Conservation (phyloP, 2,329 filamentous ascomycete genomes). For the Monosporascus sp. region DNA sequence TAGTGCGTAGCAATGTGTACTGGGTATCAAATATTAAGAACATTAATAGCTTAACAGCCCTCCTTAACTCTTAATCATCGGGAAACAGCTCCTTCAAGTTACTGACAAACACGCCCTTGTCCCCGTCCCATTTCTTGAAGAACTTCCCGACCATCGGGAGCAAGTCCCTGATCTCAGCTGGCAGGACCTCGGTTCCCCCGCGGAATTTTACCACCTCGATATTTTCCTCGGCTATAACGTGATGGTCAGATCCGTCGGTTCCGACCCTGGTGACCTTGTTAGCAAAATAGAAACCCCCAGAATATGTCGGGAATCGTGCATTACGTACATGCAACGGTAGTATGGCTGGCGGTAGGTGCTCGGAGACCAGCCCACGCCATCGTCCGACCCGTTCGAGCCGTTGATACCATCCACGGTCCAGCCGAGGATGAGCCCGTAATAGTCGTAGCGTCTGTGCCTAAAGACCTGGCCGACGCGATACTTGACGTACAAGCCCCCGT, state of each 20-base stretch:
- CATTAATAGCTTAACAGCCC: no score
- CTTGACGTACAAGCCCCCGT: slow-evolving; percentile 35
- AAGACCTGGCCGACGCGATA: slow-evolving; percentile 81
- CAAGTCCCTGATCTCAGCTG: slow-evolving; percentile 39
- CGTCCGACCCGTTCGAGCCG: slow-evolving; percentile 54
- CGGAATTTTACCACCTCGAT: slow-evolving; percentile 52
- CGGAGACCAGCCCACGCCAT: slow-evolving; percentile 25
- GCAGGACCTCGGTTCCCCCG: slow-evolving; percentile 18
- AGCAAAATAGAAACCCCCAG: background rate
- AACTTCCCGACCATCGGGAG: slow-evolving; percentile 71
- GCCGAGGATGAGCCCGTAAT: slow-evolving; percentile 78
- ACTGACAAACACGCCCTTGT: slow-evolving; percentile 67
- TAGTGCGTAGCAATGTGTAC: background rate
- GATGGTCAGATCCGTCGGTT: slow-evolving; percentile 60
- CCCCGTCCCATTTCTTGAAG: slow-evolving; percentile 78
- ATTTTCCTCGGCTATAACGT: slow-evolving; percentile 73
- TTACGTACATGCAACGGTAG: slow-evolving; percentile 79
- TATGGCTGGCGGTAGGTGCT: slow-evolving; percentile 60
- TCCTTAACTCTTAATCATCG: slow-evolving; percentile 55
- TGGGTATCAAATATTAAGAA: background rate
- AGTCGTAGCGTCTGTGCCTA: slow-evolving; percentile 72
- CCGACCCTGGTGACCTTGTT: slow-evolving; percentile 21
- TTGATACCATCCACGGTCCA: slow-evolving; percentile 69
- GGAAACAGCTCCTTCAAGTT: slow-evolving; percentile 79
- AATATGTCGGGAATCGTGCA: no score